phyloP scores from a whole-genome alignment of 202 grass and related monocot species.

The Eragrostis tef region DNA sequence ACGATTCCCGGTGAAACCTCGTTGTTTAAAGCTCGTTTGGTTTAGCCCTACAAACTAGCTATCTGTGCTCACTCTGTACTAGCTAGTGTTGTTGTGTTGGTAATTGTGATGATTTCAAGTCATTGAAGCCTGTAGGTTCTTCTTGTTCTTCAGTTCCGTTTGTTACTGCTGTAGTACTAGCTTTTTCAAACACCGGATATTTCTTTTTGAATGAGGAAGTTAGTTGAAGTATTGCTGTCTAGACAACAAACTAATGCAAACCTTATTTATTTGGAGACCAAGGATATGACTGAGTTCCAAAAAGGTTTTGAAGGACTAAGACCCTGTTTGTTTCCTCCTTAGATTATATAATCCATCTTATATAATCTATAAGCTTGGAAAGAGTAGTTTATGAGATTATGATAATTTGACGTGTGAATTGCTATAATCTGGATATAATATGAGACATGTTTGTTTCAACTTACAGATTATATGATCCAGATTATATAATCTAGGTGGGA shows the following conservation, averaged over 20 bases:
- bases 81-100: neutral
- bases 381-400: too few species aligned
- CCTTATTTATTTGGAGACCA: neutral
- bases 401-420: too few species aligned
- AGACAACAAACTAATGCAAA: neutral
- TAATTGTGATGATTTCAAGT: conserved; percentile 7
- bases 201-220: too few species aligned
- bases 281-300: neutral
- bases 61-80: neutral
- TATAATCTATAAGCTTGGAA: too few species aligned
- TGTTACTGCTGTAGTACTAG: neutral
- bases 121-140: neutral
- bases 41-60: conserved; percentile 1
- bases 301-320: neutral
- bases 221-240: neutral
- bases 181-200: neutral
- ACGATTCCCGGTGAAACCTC: conserved; percentile 38
- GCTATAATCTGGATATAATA: too few species aligned
- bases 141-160: neutral
- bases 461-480: too few species aligned
- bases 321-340: too few species aligned
- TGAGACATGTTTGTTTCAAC: too few species aligned
- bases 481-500: too few species aligned
- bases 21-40: conserved; percentile 11
- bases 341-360: too few species aligned